Evolutionary conservation across 768 basidiomycete species (phyloP), one percentile per base, ranked within the genome.

Genomic region (Mycena epipterygia): DNA sequence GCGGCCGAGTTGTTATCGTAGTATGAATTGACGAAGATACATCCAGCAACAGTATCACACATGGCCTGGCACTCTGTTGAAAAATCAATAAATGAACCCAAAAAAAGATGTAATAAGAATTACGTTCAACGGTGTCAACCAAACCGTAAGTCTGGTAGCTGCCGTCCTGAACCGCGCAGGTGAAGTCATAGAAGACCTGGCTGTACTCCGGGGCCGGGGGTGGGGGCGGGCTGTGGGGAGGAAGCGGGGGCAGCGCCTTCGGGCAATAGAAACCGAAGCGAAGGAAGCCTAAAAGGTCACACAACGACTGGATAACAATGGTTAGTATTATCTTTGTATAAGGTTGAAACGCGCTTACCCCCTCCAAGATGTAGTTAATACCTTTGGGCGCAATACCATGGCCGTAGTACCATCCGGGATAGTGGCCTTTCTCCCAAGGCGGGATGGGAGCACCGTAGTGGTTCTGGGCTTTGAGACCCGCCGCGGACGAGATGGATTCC

Each of bases 401-500:
- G n/a, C n/a, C n/a, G n/a, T 79, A 82, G 74, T 84, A 83, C 83
- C 83, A 84, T 30, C 83, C 82, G 30, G 82, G 82, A 13, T 70
- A 55, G 52, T 74, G 61, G 12, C 75, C 79, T 9, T 29, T 2
- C 42, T 74, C 35, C 81, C 80, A 81, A 37, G 82, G 83, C 14
- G 80, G 78, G 23, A 76, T 70, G 0, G 82, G 82, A 12, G 82
- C 78, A 39, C n/a, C n/a, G n/a, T n/a, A n/a, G n/a, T n/a, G n/a
- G n/a, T n/a, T n/a, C n/a, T n/a, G n/a, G n/a, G n/a, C n/a, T n/a
- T n/a, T n/a, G n/a, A n/a, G n/a, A n/a, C n/a, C n/a, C n/a, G n/a
- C n/a, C n/a, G n/a, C n/a, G n/a, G n/a, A n/a, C n/a, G n/a, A n/a
- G n/a, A n/a, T n/a, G n/a, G n/a, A n/a, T n/a, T n/a, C n/a, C n/a